Evolutionary conservation across 2,329 filamentous ascomycete genomes (phyloP).

Genomic region (Cytospora piceae): DNA sequence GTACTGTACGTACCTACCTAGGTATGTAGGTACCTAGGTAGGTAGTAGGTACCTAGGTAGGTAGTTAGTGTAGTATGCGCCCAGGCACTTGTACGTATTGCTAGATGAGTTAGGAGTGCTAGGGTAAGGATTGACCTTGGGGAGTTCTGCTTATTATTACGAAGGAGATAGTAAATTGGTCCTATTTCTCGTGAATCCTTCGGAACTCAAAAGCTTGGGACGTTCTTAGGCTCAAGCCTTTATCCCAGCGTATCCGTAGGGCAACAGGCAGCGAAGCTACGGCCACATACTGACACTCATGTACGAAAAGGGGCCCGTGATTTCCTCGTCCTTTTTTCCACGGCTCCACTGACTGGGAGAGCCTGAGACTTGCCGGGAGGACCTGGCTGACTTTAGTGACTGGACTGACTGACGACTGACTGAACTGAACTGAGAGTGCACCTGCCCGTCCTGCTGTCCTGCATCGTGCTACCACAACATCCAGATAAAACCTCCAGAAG

Average conservation of each 20-base stretch:
- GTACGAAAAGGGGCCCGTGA: conserved; percentile 2
- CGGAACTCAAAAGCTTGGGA: not conserved
- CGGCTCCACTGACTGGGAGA: not conserved
- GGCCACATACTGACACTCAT: not conserved
- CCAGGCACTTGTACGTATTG: not conserved
- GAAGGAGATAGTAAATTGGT: not conserved
- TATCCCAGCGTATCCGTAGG: not conserved
- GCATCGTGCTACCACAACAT: not conserved
- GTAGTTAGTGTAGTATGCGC: too few species aligned
- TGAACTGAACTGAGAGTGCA: too few species aligned
- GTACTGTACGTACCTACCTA: not conserved
- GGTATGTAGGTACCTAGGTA: too few species aligned
- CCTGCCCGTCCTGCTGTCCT: not conserved
- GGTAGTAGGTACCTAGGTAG: not conserved
- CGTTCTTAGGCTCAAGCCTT: not conserved
- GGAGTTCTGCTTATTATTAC: not conserved
- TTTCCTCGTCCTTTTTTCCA: not conserved
- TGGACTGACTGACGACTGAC: not conserved
- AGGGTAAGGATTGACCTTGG: not conserved
- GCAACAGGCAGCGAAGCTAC: not conserved
- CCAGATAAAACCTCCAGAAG: not conserved
- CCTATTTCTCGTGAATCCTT: not conserved
- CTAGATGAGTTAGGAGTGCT: not conserved
- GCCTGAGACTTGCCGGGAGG: not conserved
- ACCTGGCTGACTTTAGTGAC: not conserved